Evolutionary conservation across 306 rosid species (phyloP), one percentile per base, ranked within the genome.

Genomic region (Vigna unguiculata): DNA sequence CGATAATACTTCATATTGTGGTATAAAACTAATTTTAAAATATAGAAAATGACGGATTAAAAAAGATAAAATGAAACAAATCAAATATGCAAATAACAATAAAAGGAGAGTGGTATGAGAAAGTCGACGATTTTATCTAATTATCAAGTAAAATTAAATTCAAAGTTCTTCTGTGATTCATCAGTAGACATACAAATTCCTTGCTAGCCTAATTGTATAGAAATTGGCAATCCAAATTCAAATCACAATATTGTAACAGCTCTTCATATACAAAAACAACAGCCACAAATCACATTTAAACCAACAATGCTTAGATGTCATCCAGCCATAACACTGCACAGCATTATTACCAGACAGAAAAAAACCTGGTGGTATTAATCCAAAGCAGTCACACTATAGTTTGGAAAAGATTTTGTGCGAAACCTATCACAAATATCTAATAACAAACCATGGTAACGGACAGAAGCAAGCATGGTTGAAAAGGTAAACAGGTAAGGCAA

Each of bases 391-490:
- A 57, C 63, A 57, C 36, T 13, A 28, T 13, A 4, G 65, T 5
- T 9, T 40, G 4, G 45, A 11, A 57, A 24, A 57, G 0, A 4
- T 12, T 57, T 57, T 11, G 8, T 25, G 24, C 34, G 5, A 57
- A 24, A 57, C 17, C 20, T 24, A 57, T 32, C 48, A 34, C 16
- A 4, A 36, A 63, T 63, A 36, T 48, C 28, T 36, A 63, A 63
- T 1, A 63, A 72, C 17, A 9, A 80, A 57, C 49, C 71, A 74
- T 5, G 9, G 17, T 65, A 10, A 6, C 2, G 5, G 13, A 63
- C 7, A 62, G 69, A 34, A 36, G 40, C 68, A 62, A n/a, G 28
- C 69, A 36, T 11, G n/a, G 49, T 63, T 19, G 69, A 63, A 63
- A 63, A 34, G 47, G 25, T 34, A 62, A n/a, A 34, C 7, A 34